Evolutionary conservation across 1,139 yeast genomes (phyloP).

Genomic region (Lipomyces yarrowii): DNA sequence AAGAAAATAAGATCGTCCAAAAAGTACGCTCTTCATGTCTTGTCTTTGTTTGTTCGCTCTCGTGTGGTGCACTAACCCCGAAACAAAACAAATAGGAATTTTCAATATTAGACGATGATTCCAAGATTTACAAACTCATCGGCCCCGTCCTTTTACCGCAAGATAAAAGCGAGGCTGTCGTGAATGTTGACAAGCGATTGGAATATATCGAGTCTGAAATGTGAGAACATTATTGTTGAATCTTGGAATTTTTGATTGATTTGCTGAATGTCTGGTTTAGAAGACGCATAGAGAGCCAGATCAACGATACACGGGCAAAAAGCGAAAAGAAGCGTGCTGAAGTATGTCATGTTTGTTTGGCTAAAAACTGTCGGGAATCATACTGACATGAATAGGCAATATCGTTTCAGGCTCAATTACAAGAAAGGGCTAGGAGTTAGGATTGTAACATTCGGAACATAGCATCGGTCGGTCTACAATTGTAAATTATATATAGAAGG

Average conservation of each 20-base stretch:
- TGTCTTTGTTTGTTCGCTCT: no score
- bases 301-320: slow-evolving; percentile 40
- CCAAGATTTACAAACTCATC: slow-evolving; percentile 82
- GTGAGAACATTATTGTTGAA: slow-evolving; percentile 34
- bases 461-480: neutral
- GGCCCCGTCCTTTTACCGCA: slow-evolving; percentile 94
- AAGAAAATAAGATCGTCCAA: slow-evolving; percentile 90
- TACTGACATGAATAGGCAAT: slow-evolving; percentile 14
- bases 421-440: slow-evolving; percentile 13
- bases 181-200: slow-evolving; percentile 82
- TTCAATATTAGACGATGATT: slow-evolving; percentile 56
- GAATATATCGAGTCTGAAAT: slow-evolving; percentile 85
- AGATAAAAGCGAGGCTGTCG: slow-evolving; percentile 75
- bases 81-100: slow-evolving; percentile 54
- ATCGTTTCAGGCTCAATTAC: slow-evolving; percentile 24
- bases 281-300: slow-evolving; percentile 43
- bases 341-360: slow-evolving; percentile 33
- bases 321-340: slow-evolving; percentile 42
- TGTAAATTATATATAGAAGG: no score
- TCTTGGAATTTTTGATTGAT: neutral
- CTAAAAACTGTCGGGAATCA: no score
- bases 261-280: slow-evolving; percentile 24
- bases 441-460: slow-evolving; percentile 1
- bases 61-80: neutral
- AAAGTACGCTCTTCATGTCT: slow-evolving; percentile 39